These are phyloP conservation scores for Globisporangium echinulatum DNA, from an alignment of 352 stramenopile species.

Conservation along the genomic window DNA sequence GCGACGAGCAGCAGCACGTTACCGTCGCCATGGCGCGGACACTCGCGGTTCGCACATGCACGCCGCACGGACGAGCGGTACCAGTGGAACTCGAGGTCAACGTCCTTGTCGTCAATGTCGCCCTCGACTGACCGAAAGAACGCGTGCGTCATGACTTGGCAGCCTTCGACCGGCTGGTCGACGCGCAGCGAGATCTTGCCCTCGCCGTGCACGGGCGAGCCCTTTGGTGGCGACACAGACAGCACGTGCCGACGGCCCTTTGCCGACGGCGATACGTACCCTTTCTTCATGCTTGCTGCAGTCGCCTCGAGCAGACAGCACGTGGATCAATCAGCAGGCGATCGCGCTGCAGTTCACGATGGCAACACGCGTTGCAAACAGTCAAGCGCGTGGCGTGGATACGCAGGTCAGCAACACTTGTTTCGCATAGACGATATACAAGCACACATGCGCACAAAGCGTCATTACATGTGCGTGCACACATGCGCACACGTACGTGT, in stretches of 20 bases:
- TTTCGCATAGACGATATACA: too few species aligned
- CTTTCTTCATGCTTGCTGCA: conserved; percentile 22
- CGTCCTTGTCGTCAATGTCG: conserved; percentile 66
- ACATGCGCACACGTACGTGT: too few species aligned
- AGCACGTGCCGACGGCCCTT: conserved; percentile 11
- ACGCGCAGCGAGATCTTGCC: conserved; percentile 70
- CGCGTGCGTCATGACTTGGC: conserved; percentile 65
- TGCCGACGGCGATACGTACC: conserved; percentile 20
- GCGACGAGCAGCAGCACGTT: conserved; percentile 68
- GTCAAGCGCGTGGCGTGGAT: too few species aligned
- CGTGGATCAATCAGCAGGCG: too few species aligned
- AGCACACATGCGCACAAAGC: too few species aligned
- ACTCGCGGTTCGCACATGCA: conserved; percentile 59
- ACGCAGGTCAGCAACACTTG: too few species aligned
- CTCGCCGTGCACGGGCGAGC: conserved; percentile 55
- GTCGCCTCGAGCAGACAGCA: too few species aligned
- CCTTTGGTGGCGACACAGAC: conserved; percentile 36
- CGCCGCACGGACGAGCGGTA: conserved; percentile 48
- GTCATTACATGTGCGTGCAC: too few species aligned
- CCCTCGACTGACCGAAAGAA: conserved; percentile 67
- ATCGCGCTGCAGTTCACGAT: too few species aligned
- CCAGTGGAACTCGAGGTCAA: conserved; percentile 67
- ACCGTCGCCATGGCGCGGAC: conserved; percentile 40
- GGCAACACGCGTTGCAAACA: too few species aligned
- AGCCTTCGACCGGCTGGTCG: conserved; percentile 66